A percentile compares a stretch with the other conserved stretches of the same genome.
Conservation (phyloP, 805 yeast species). For the Metschnikowia proteae region DNA sequence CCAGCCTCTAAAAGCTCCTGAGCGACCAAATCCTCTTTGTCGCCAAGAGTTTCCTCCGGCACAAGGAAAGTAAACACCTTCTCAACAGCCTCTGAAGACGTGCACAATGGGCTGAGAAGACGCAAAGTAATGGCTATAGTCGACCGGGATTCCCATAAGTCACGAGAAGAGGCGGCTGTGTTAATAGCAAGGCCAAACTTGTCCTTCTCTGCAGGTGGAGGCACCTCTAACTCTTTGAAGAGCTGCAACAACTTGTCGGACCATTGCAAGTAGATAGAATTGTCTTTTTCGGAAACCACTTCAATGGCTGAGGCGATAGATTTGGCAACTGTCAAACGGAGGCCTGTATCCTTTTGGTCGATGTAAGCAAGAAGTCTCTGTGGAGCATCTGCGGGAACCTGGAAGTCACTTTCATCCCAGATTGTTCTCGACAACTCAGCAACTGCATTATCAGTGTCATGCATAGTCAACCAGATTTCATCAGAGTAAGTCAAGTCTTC, state of each 20-base stretch:
- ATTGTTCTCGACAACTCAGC: slow-evolving; percentile 70
- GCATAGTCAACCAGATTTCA: slow-evolving; percentile 75
- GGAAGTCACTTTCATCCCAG: slow-evolving; percentile 75
- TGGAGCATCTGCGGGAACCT: slow-evolving; percentile 45
- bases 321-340: slow-evolving; percentile 69
- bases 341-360: slow-evolving; percentile 55
- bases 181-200: slow-evolving; percentile 75
- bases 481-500: slow-evolving; percentile 47
- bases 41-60: slow-evolving; percentile 66
- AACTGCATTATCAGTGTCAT: slow-evolving; percentile 64
- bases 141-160: slow-evolving; percentile 80
- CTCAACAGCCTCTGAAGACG: slow-evolving; percentile 39
- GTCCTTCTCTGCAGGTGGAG: slow-evolving; percentile 75
- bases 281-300: slow-evolving; percentile 21
- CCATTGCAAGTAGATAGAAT: slow-evolving; percentile 26
- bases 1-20: slow-evolving; percentile 91
- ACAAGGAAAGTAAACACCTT: slow-evolving; percentile 61
- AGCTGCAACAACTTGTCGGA: slow-evolving; percentile 47
- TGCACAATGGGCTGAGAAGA: slow-evolving; percentile 49
- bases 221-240: slow-evolving; percentile 59
- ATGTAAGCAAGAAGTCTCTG: slow-evolving; percentile 46
- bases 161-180: slow-evolving; percentile 56
- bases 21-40: slow-evolving; percentile 65
- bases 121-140: slow-evolving; percentile 72
- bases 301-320: slow-evolving; percentile 61